Evolutionary conservation across 768 basidiomycete species (phyloP), one percentile per base, ranked within the genome.

Genomic region (Holtermanniella nyarrowii): DNA sequence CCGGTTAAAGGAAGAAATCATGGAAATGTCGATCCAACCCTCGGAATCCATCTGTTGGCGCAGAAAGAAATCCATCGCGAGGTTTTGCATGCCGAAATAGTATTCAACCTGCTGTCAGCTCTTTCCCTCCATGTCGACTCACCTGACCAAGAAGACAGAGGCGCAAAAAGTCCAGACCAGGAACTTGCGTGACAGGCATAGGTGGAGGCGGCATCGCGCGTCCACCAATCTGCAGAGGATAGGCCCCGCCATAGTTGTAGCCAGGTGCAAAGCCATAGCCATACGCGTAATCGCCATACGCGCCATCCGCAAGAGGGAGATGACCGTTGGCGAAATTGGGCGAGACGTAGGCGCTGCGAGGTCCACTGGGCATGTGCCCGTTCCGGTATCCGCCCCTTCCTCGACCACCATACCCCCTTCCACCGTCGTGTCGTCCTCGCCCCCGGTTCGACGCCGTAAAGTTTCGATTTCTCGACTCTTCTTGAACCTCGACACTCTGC

Each of bases 1-100:
- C 40, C 90, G 83, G 62, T 86, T 87, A 77, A 95, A 96, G 11
- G 86, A 86, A 1, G 87, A 84, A 51, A 96, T 77, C 47, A 89
- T 74, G 13, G 78, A 60, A 43, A 91, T 84, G 11, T 83, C 79
- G 46, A 96, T 82, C 87, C 87, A 96, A 10, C 90, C 90, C 51
- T 78, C 75, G 3, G 79, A 76, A 68, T 95, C 88, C 90, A 96
- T 91, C 89, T 93, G 76, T 72, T 82, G 78, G 48, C 88, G 78
- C 27, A 96, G 75, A 73, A 78, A 93, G 58, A 85, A 77, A 69
- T 96, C 90, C 66, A 82, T 80, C n/a, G 79, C 84, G 74, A 96
- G 77, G 66, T 93, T 95, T 67, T 95, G 83, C 50, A 83, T 76
- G 60, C 88, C 87, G 59, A 96, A 76, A 74, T 93, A 96, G 70